A percentile compares a stretch with the other conserved stretches of the same genome.
Evolutionary conservation across 129 eudicot genomes (phyloP).

Genomic region (Mikania micrantha): DNA sequence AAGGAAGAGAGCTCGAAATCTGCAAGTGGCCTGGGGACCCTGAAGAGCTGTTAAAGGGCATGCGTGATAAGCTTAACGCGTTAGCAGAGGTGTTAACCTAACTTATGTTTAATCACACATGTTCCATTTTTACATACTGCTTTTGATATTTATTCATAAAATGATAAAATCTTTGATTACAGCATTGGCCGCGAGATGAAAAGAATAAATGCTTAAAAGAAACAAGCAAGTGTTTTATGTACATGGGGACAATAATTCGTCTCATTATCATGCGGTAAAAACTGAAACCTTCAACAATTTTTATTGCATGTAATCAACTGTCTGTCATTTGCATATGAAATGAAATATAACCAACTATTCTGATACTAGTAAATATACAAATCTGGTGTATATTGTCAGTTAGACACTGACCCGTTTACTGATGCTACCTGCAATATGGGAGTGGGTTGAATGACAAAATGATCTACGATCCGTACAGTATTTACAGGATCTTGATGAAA

Average conservation of each 20-base stretch:
- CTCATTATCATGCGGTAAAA: constrained; percentile 46
- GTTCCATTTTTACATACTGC: neutral
- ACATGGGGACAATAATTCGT: constrained; percentile 68
- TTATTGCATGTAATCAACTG: constrained; percentile 9
- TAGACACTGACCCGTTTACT: constrained; percentile 44
- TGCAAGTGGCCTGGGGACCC: constrained; percentile 74
- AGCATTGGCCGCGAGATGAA: constrained; percentile 83
- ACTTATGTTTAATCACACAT: neutral
- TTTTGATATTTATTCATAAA: neutral
- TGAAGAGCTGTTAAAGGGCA: constrained; percentile 52
- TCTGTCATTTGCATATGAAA: neutral
- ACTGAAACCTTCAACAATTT: neutral
- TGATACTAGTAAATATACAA: neutral
- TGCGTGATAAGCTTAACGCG: constrained; percentile 67
- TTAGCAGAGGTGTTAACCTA: constrained; percentile 50
- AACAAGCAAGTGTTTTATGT: constrained; percentile 65
- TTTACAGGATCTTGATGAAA: constrained; percentile 76
- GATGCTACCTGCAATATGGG: constrained; percentile 24
- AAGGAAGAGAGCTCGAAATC: constrained; percentile 59
- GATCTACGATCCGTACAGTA: constrained; percentile 77
- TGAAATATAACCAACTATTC: constrained; percentile 9
- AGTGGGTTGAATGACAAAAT: constrained; percentile 59
- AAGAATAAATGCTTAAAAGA: constrained; percentile 70
- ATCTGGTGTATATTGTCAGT: constrained; percentile 19
- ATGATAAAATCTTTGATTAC: constrained; percentile 28